phyloP scores from a whole-genome alignment of 1,284 basidiomycete species.

The Ceratobasidium sp. region DNA sequence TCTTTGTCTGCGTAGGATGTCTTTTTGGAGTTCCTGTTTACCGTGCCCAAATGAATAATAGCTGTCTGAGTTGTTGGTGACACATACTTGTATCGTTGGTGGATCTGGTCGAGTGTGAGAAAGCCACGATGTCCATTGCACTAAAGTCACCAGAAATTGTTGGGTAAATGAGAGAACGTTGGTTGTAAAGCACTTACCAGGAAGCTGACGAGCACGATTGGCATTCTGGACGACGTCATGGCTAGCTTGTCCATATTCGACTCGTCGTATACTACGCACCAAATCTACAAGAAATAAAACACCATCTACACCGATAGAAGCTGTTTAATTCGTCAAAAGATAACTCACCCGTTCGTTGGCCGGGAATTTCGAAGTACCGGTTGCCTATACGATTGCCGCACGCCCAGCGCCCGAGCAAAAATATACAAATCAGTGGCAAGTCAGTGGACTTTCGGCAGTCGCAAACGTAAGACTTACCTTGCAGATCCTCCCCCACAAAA shows the following conservation, averaged over 20 bases:
- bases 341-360: conserved; percentile 5
- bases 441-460: not conserved
- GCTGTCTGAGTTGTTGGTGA: not conserved
- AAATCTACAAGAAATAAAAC: not conserved
- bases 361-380: conserved; percentile 43
- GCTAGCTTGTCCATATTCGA: conserved; percentile 33
- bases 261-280: conserved; percentile 22
- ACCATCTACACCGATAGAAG: not conserved
- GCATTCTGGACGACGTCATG: conserved; percentile 38
- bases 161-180: not conserved
- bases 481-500: conserved; percentile 43
- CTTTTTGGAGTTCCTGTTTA: conserved; percentile 49
- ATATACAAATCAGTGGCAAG: not conserved
- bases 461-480: conserved; percentile 34
- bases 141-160: conserved; percentile 39
- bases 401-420: not conserved
- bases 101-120: conserved; percentile 50
- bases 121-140: conserved; percentile 52
- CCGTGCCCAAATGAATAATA: not conserved
- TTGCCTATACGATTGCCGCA: conserved; percentile 35
- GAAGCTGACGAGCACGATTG: conserved; percentile 38
- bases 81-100: conserved; percentile 49
- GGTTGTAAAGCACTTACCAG: conserved; percentile 15
- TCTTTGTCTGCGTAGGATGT: conserved; percentile 48
- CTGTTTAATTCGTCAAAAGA: not conserved